Percentiles rank a stretch among this genome's conserved stretches.
Evolutionary conservation across 768 basidiomycete species (phyloP).

Genomic region (Suillus discolor): DNA sequence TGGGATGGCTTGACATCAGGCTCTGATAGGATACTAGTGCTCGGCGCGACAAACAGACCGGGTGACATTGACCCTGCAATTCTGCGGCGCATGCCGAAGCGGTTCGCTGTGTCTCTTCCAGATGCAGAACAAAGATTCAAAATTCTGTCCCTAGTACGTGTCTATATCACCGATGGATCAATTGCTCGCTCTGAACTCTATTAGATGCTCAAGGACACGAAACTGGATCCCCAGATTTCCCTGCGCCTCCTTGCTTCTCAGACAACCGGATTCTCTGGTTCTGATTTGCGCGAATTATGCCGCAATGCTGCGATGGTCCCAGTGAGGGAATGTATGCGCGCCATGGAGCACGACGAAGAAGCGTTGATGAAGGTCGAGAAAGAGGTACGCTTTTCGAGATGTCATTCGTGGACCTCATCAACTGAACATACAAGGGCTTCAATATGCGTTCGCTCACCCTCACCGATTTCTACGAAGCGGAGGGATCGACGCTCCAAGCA

Average conservation of each 20-base stretch:
- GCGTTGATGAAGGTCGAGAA: slow-evolving; percentile 45
- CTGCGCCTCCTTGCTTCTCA: slow-evolving; percentile 63
- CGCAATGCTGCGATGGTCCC: slow-evolving; percentile 93
- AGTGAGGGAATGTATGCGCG: slow-evolving; percentile 79
- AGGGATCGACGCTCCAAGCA: slow-evolving; percentile 28
- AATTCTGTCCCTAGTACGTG: slow-evolving; percentile 76
- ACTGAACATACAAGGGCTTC: slow-evolving; percentile 57
- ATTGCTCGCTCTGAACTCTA: background rate
- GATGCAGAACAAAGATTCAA: slow-evolving; percentile 76
- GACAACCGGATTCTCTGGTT: slow-evolving; percentile 81
- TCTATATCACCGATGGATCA: background rate
- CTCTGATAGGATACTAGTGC: slow-evolving; percentile 80
- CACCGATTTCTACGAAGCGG: slow-evolving; percentile 63
- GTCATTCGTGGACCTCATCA: background rate
- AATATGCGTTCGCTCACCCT: slow-evolving; percentile 71
- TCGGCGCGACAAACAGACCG: slow-evolving; percentile 95
- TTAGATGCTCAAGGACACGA: slow-evolving; percentile 86
- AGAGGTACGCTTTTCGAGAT: slow-evolving; percentile 40
- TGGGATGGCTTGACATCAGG: slow-evolving; percentile 94
- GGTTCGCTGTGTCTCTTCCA: slow-evolving; percentile 85
- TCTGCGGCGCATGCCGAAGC: slow-evolving; percentile 96
- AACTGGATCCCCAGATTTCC: slow-evolving; percentile 62
- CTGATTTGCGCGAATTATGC: slow-evolving; percentile 90
- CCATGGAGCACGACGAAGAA: slow-evolving; percentile 48
- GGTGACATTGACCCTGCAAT: slow-evolving; percentile 89